Percentiles rank a stretch among this genome's conserved stretches.
Evolutionary conservation across 495 filamentous ascomycete species (phyloP).

Genomic region (Pyrenopolyporus hunteri): DNA sequence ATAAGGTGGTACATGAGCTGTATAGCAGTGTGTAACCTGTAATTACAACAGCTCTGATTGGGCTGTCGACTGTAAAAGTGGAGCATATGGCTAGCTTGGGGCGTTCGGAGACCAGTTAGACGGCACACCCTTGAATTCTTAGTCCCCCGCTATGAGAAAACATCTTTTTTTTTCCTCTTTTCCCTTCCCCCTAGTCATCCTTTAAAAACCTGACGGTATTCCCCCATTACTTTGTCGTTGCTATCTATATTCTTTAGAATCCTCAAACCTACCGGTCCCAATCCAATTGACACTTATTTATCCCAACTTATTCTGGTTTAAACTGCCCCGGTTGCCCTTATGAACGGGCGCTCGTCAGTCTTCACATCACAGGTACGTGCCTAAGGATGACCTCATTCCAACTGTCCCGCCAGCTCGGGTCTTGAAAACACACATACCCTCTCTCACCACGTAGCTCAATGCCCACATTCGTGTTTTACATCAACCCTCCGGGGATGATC

Average conservation of each 20-base stretch:
- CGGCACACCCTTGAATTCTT: slow-evolving; percentile 20
- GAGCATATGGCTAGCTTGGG: slow-evolving; percentile 22
- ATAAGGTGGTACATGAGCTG: slow-evolving; percentile 18
- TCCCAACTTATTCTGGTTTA: slow-evolving; percentile 30
- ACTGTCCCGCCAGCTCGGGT: slow-evolving; percentile 17
- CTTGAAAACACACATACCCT: not conserved
- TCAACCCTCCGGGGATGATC: not conserved
- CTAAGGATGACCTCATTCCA: slow-evolving; percentile 28
- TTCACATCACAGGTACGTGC: slow-evolving; percentile 94
- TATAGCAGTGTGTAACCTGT: slow-evolving; percentile 22
- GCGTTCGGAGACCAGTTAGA: slow-evolving; percentile 34
- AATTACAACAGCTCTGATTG: slow-evolving; percentile 17
- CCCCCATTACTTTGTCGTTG: slow-evolving; percentile 25
- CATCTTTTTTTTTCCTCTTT: slow-evolving; percentile 22
- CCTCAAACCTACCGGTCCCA: not conserved
- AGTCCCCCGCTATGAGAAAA: slow-evolving; percentile 32
- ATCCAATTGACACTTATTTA: slow-evolving; percentile 2
- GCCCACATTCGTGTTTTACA: slow-evolving; percentile 9
- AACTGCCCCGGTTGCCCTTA: slow-evolving; percentile 67
- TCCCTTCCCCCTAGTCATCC: slow-evolving; percentile 15
- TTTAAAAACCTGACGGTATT: slow-evolving; percentile 26
- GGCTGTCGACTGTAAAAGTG: not conserved
- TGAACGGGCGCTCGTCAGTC: slow-evolving; percentile 90
- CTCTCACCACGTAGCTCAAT: slow-evolving; percentile 6
- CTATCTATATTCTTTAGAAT: not conserved